These are phyloP conservation scores for Globisporangium echinulatum DNA, from an alignment of 352 stramenopile species.

Conservation along the genomic window DNA sequence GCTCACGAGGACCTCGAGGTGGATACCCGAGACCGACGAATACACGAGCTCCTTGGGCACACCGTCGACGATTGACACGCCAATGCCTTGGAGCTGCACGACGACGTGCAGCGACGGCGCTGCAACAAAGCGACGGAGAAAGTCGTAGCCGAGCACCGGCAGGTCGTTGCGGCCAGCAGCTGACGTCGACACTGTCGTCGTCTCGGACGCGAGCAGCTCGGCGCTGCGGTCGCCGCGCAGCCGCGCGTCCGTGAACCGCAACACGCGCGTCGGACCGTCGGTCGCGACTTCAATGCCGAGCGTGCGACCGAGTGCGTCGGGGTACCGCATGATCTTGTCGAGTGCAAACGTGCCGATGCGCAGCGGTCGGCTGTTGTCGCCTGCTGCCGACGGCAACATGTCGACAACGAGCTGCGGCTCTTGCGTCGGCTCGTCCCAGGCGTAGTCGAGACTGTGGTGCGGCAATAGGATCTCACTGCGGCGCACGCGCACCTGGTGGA, in stretches of 20 bases:
- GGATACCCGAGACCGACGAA: constrained; percentile 55
- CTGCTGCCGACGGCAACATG: constrained; percentile 82
- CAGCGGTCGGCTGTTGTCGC: constrained; percentile 80
- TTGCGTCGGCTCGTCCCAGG: constrained; percentile 84
- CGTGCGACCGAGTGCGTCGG: constrained; percentile 62
- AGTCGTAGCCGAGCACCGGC: constrained; percentile 7
- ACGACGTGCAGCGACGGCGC: constrained; percentile 42
- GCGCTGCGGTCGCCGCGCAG: constrained; percentile 40
- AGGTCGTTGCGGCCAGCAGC: background rate
- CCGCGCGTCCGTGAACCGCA: constrained; percentile 80
- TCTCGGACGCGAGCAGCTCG: constrained; percentile 9
- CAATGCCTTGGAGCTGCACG: constrained; percentile 62
- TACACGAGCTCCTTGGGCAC: constrained; percentile 78
- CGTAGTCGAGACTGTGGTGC: constrained; percentile 83
- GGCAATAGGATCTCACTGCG: constrained; percentile 81
- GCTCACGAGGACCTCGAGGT: constrained; percentile 52
- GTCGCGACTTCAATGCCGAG: constrained; percentile 79
- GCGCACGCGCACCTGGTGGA: constrained; percentile 76
- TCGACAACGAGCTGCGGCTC: constrained; percentile 77
- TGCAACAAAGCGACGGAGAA: constrained; percentile 45
- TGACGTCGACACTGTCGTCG: constrained; percentile 1
- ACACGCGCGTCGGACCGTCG: constrained; percentile 81
- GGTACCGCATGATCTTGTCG: constrained; percentile 77
- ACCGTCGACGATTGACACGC: constrained; percentile 70
- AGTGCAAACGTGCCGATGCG: constrained; percentile 78